These are phyloP conservation scores for Seminavis robusta DNA, from an alignment of 108 stramenopile genomes.

Conservation along the genomic window DNA sequence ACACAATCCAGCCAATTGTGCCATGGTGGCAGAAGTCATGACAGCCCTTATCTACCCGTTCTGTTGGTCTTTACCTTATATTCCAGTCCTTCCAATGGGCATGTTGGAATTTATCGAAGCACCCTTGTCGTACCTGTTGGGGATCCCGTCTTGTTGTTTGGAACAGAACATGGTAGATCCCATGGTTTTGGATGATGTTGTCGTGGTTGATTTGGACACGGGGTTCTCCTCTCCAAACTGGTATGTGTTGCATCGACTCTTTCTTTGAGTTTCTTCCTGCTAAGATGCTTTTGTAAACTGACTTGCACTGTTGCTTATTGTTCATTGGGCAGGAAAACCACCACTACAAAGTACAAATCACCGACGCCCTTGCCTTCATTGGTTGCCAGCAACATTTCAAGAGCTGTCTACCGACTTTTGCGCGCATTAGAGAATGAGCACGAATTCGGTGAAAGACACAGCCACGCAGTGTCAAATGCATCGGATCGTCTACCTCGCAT, in stretches of 20 bases:
- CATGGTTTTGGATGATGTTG: conserved; percentile 65
- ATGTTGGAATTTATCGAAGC: conserved; percentile 88
- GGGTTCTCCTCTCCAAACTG: conserved; percentile 54
- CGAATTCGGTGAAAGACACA: conserved; percentile 33
- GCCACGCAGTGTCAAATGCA: conserved; percentile 2
- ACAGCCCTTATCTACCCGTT: conserved; percentile 85
- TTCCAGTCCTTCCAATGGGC: conserved; percentile 73
- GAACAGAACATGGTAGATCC: conserved; percentile 72
- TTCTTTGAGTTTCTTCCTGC: too few relatives aligned
- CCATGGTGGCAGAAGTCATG: conserved; percentile 84
- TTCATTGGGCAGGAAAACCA: conserved; percentile 26
- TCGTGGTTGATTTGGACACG: conserved; percentile 79
- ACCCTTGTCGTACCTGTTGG: conserved; percentile 77
- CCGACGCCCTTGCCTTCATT: conserved; percentile 76
- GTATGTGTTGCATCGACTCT: too few relatives aligned
- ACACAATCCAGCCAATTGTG: conserved; percentile 71
- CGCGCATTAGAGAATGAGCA: conserved; percentile 74
- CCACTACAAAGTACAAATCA: conserved; percentile 34
- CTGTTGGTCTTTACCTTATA: conserved; percentile 79
- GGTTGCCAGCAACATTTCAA: conserved; percentile 67
- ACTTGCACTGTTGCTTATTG: neutral
- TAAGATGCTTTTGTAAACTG: conserved; percentile 13
- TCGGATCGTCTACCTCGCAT: conserved; percentile 57
- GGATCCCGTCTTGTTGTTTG: conserved; percentile 62
- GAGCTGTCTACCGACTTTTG: conserved; percentile 68